Base-by-base conservation (phyloP, 2,329 filamentous ascomycete species). In the Pestalotiopsis sp. region DNA sequence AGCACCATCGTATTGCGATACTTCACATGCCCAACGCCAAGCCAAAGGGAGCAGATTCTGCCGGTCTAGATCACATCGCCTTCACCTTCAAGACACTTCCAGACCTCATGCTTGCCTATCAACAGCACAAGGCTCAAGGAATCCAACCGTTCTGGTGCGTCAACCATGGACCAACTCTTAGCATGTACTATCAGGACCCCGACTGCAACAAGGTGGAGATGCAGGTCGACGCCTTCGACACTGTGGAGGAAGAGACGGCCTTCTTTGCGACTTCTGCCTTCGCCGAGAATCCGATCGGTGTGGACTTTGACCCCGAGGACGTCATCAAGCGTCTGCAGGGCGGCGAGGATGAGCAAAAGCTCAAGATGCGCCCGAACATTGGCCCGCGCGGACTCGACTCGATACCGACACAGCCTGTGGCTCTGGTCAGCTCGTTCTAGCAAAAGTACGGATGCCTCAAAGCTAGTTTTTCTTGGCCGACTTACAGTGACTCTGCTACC, bases 171-270 rank as follows among this genome's bases (percentile, higher is more conserved):
- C 77, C 79, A 1, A 86, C 81, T 2, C 83, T 78, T 0, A 81
- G 79, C 71, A 80, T 86, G 58, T 86, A 86, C 73, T 86, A 86
- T 71, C 68, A 70, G 9, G 84, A 86, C 72, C 84, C 83, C 4
- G 83, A 87, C 72, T 81, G 83, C 12, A 86, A 86, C 73, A 70
- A 76, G 71, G 67, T 86, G 36, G 85, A 86, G 75, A 81, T 78
- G 4, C 83, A 86, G 71, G 80, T 84, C 3, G 81, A 84, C 67
- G 82, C 81, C 62, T 83, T 84, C 65, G 77, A 78, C 4, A 78
- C 74, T 0, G 68, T 68, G 1, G 77, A 79, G 36, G 83, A 83
- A 45, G 79, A 81, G 0, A 79, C 70, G 0, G 74, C 69, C 14
- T 86, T 78, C 70, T 83, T 87, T 82, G 60, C 17, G 23, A 68